Percentiles rank a stretch among this genome's conserved stretches.
Conservation (phyloP, 257 asterid genomes). For the Echites panduratus region DNA sequence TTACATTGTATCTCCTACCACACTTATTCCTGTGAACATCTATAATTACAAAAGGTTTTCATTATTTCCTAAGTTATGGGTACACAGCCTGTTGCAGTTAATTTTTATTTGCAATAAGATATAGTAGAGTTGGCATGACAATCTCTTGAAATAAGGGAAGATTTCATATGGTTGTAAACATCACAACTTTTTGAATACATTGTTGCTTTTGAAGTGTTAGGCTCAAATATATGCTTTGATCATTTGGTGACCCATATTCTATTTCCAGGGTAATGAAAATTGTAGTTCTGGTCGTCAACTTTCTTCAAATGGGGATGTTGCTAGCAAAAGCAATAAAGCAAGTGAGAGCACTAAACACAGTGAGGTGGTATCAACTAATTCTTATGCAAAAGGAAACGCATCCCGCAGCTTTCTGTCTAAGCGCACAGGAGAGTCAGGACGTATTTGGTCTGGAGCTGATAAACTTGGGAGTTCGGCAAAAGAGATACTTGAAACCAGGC, state of each 20-base stretch:
- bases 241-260: background rate
- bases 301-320: constrained; percentile 37
- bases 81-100: background rate
- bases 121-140: background rate
- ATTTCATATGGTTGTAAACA: background rate
- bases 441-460: constrained; percentile 29
- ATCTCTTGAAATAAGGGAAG: constrained; percentile 1
- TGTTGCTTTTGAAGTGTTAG: background rate
- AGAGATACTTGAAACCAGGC: constrained; percentile 41
- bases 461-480: constrained; percentile 30
- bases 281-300: constrained; percentile 21
- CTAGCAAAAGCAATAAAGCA: constrained; percentile 30
- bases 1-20: background rate
- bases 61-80: background rate
- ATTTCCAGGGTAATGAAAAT: constrained; percentile 60
- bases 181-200: background rate
- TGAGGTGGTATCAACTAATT: constrained; percentile 30
- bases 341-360: constrained; percentile 31
- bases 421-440: constrained; percentile 31
- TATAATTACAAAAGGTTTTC: background rate
- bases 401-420: constrained; percentile 21
- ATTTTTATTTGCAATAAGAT: background rate
- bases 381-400: constrained; percentile 29
- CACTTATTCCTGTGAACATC: background rate
- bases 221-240: background rate